Percentiles rank a stretch among this genome's conserved stretches.
Conservation (phyloP, 192 early-diverging fungal genomes). For the Coemansia aciculifera region DNA sequence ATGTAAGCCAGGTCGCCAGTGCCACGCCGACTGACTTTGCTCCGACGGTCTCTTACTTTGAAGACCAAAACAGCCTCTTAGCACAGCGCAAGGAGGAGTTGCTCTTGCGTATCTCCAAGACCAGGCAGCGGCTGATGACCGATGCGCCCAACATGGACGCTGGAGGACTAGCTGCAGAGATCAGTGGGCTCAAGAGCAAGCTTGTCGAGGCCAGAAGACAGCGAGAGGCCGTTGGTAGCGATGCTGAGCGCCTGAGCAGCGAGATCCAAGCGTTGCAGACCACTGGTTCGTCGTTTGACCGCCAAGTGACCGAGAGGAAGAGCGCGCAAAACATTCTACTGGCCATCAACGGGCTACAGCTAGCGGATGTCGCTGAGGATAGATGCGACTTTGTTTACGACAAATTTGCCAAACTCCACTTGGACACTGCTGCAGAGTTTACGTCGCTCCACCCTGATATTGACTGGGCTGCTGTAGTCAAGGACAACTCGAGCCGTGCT, state of each 20-base stretch:
- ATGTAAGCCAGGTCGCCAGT: conserved; percentile 24
- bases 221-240: conserved; percentile 18
- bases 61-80: conserved; percentile 25
- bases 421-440: conserved; percentile 42
- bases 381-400: conserved; percentile 53
- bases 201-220: conserved; percentile 14
- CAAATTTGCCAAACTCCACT: conserved; percentile 35
- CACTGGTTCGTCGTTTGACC: conserved; percentile 35
- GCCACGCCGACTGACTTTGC: conserved; percentile 19
- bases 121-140: conserved; percentile 23
- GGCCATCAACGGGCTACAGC: conserved; percentile 48
- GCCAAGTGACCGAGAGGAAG: conserved; percentile 40
- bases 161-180: conserved; percentile 23
- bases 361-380: conserved; percentile 25
- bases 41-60: conserved; percentile 19
- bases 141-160: conserved; percentile 23
- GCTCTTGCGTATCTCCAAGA: conserved; percentile 31
- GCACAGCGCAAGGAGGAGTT: conserved; percentile 34
- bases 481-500: conserved; percentile 16
- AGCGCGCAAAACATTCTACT: conserved; percentile 44
- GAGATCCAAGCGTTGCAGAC: conserved; percentile 38
- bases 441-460: conserved; percentile 52
- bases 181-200: conserved; percentile 26
- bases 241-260: conserved; percentile 22
- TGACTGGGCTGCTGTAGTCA: conserved; percentile 48